Evolutionary conservation across 495 filamentous ascomycete species (phyloP), one percentile per base, ranked within the genome.

Genomic region (Aeminium ludgeri): DNA sequence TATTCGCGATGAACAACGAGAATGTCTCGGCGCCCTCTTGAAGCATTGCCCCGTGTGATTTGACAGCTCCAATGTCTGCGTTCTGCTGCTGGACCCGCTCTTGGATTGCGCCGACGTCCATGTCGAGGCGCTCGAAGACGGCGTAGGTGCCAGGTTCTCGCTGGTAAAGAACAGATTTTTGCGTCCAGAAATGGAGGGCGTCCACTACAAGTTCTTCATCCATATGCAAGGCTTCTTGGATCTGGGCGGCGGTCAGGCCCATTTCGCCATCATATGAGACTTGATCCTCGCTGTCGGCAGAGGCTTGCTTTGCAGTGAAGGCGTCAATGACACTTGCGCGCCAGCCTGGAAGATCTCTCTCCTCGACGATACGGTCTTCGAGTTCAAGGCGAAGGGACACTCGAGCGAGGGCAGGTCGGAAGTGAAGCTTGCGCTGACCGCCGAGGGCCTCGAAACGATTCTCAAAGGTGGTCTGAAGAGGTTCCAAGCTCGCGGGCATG

Each of bases 291-390:
- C 51, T 48, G 40, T 83, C 70, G 2, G 38, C 18, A 2, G 28
- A 4, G 11, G 8, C 5, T 6, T 23, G 3, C 10, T 17, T 6
- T 6, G 3, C 8, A 12, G 39, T 19, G 52, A 97, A 96, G 6
- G 81, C 81, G 52, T 86, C 74, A 44, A 97, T 84, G 15, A 95
- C 80, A 15, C 78, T 83, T 20, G 89, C 89, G 61, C 94, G 81
- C 67, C 82, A 91, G 0, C 84, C 82, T 37, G 71, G 75, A 10
- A 87, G 84, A 41, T 89, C 73, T 33, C 78, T 67, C 20, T 64
- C 67, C 6, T 48, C 50, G 30, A 93, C 67, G 0, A 68, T 72
- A 35, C 89, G 75, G 57, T 97, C 87, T 45, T 76, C 70, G 6
- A 97, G 62, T 43, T 92, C 81, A 1, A 97, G 66, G 44, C 82